Evolutionary conservation across 495 filamentous ascomycete genomes (phyloP).

Genomic region (Chaetomidium leptoderma): DNA sequence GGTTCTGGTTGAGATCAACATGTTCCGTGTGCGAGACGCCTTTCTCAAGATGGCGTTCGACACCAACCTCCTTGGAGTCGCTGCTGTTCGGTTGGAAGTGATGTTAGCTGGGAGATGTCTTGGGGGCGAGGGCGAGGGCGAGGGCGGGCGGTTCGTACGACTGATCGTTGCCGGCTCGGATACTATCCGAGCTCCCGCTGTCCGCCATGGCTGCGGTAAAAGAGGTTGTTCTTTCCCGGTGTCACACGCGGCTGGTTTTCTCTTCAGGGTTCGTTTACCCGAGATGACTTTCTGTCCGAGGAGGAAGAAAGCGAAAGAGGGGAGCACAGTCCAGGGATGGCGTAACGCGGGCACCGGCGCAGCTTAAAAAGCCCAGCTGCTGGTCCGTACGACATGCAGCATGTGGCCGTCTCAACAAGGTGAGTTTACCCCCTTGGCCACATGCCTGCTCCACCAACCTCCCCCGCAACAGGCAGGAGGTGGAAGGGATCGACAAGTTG

Average conservation of each 20-base stretch:
- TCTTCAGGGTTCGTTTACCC: background rate
- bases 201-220: constrained; percentile 15
- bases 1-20: constrained; percentile 44
- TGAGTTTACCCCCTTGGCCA: background rate
- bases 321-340: background rate
- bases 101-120: background rate
- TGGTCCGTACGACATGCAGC: background rate
- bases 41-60: constrained; percentile 35
- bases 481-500: constrained; percentile 4
- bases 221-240: background rate
- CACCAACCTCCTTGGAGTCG: constrained; percentile 32
- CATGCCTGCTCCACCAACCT: background rate
- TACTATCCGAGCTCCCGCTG: constrained; percentile 14
- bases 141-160: constrained; percentile 8
- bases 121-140: background rate
- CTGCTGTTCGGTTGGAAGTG: background rate
- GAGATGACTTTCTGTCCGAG: background rate
- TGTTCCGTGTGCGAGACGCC: constrained; percentile 31
- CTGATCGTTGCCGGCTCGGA: background rate
- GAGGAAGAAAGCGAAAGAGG: background rate
- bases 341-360: background rate
- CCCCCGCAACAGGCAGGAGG: constrained; percentile 13
- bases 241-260: background rate
- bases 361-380: background rate
- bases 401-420: background rate